Evolutionary conservation across 2,329 filamentous ascomycete species (phyloP), one percentile per base, ranked within the genome.

Genomic region (Colletotrichum navitas): DNA sequence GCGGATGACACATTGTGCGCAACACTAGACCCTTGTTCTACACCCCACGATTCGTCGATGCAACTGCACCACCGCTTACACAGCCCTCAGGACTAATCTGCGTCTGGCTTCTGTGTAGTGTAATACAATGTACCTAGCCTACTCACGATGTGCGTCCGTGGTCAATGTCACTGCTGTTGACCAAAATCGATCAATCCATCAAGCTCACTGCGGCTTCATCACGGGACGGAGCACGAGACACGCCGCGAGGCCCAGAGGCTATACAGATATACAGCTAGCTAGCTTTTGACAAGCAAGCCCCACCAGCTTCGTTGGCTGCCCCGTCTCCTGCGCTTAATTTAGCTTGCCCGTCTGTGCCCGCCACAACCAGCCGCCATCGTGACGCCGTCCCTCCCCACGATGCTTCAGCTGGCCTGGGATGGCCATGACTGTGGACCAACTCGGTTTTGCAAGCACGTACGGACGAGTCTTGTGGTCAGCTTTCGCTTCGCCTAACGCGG

Each of bases 281-380:
- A 29, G 29, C 29, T 29, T 59, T 11, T 11, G 47, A 45, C 24
- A 18, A 39, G 34, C 24, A 18, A 39, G 34, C 59, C 47, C 58
- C 49, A 62, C 43, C 45, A 51, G 55, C 49, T 62, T 41, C 51
- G 64, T 66, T 55, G 55, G 58, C 49, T 39, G 63, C 49, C 56
- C 34, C 26, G n/a, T 32, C 39, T 63, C n/a, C 54, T 52, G 59
- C 39, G 47, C 36, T 55, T 55, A 63, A 68, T 68, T 68, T 71
- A 71, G 65, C 65, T 49, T 12, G 65, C 54, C 47, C 34, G 12
- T 49, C 21, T 66, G 52, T 63, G 59, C 63, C 68, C 68, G 68
- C 65, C 68, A 71, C 68, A 71, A n/a, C 39, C 65, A 71, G 68
- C 68, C 65, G 64, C 65, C 65, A 61, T 60, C 59, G 45, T 71